A percentile compares a stretch with the other conserved stretches of the same genome.
phyloP scores from a whole-genome alignment of 2,329 filamentous ascomycete species.

The Cercospora sojina region DNA sequence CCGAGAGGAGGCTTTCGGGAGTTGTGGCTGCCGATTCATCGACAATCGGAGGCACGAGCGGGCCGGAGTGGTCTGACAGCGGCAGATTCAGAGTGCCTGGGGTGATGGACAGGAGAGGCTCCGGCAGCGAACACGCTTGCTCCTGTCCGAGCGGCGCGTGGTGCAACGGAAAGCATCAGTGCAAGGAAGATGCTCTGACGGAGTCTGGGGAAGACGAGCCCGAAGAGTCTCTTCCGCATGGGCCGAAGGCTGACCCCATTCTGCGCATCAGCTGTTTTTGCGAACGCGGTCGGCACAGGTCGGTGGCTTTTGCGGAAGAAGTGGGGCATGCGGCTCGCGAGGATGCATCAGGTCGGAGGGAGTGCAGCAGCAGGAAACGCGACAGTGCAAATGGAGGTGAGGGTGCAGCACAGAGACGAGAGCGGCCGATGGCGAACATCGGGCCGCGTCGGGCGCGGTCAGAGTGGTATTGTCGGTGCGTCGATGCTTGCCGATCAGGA shows the following conservation, averaged over 20 bases:
- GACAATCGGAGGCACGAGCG: neutral
- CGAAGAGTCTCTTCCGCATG: neutral
- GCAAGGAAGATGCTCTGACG: conserved; percentile 13
- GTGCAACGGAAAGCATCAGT: conserved; percentile 1
- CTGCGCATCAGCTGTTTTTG: conserved; percentile 30
- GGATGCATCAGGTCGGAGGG: conserved; percentile 2
- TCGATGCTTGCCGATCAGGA: conserved; percentile 2
- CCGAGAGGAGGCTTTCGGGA: neutral
- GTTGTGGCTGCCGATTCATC: neutral
- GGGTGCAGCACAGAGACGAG: conserved; percentile 4
- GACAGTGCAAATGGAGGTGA: conserved; percentile 26
- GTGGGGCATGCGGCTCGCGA: conserved; percentile 16
- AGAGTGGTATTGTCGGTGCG: conserved; percentile 8
- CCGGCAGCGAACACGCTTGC: conserved; percentile 6
- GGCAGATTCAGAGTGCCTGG: conserved; percentile 4
- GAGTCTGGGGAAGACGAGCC: conserved; percentile 4
- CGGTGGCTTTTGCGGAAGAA: conserved; percentile 33
- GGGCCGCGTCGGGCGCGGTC: conserved; percentile 4
- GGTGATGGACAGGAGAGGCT: neutral
- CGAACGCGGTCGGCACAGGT: conserved; percentile 32
- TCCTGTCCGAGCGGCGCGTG: neutral
- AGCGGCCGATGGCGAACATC: neutral
- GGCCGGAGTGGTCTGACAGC: conserved; percentile 14
- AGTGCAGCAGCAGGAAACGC: conserved; percentile 20
- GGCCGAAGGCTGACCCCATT: conserved; percentile 7